Evolutionary conservation across 2,329 filamentous ascomycete genomes (phyloP), one percentile per base, ranked within the genome.

Genomic region (Phaeosphaeriaceae sp.): DNA sequence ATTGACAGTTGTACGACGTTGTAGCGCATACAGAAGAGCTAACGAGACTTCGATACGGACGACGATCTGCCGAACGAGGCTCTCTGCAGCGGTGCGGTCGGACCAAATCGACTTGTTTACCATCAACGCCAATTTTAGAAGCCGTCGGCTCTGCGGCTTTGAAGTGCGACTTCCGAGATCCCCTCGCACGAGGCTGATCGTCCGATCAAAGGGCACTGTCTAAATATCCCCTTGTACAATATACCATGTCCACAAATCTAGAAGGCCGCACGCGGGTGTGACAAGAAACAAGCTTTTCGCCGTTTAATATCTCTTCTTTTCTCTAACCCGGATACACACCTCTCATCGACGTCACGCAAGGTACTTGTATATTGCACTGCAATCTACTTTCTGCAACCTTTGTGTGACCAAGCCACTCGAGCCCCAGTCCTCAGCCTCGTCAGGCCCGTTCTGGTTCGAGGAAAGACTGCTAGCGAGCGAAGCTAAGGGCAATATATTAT

Each of bases 161-260:
- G 33, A 21, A 15, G 47, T 51, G n/a, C 17, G 20, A n/a, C 7
- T 56, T 53, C 60, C 33, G 58, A 56, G 58, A 20, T 48, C 49
- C 31, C 58, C 20, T 52, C 25, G 20, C 15, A 49, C 48, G 25
- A 48, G n/a, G 49, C 62, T 68, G 60, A 67, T 55, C 51, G 47
- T 33, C 25, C 62, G 53, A 60, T 58, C 41, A 47, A 49, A 52
- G 62, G 58, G 53, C 42, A 51, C 53, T 67, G 58, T 69, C 24
- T 60, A 57, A 57, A 63, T 67, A 65, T 48, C 31, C 48, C 47
- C 33, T 41, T 71, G 68, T 71, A 68, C 53, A 55, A 72, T 71
- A 67, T 66, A 63, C 70, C 60, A 71, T 69, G 7, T 60, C 61
- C 51, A 65, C 25, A 54, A 36, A 61, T 68, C 64, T 68, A 65